phyloP scores from a whole-genome alignment of 1,284 basidiomycete species.

The Melampsora occidentalis region DNA sequence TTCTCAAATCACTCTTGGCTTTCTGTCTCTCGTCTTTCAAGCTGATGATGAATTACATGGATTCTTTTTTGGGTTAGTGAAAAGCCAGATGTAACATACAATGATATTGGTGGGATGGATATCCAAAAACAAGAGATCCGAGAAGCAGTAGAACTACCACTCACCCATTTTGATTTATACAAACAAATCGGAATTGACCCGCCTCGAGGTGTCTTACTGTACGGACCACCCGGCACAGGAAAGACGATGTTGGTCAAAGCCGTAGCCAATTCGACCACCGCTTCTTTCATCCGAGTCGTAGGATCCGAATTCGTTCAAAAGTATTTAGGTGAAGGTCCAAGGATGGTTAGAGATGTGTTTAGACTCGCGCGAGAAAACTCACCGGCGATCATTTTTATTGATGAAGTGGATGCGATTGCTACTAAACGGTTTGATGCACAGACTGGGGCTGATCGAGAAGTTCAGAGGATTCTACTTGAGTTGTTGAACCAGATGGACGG shows the following conservation, averaged over 20 bases:
- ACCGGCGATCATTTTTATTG: slow-evolving; percentile 82
- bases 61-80: too few species aligned
- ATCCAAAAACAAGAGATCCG: slow-evolving; percentile 84
- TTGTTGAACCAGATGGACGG: slow-evolving; percentile 93
- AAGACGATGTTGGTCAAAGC: slow-evolving; percentile 53
- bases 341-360: slow-evolving; percentile 82
- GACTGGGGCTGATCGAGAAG: slow-evolving; percentile 69
- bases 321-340: slow-evolving; percentile 53
- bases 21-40: background rate
- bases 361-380: slow-evolving; percentile 73
- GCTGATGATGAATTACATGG: too few species aligned
- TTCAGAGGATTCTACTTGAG: slow-evolving; percentile 91
- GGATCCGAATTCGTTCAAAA: slow-evolving; percentile 50
- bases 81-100: slow-evolving; percentile 53
- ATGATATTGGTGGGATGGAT: slow-evolving; percentile 80
- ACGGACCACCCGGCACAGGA: slow-evolving; percentile 53
- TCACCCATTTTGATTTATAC: slow-evolving; percentile 87
- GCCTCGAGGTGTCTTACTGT: slow-evolving; percentile 52
- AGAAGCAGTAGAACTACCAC: slow-evolving; percentile 89
- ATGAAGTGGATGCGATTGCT: slow-evolving; percentile 93
- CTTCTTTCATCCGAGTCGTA: slow-evolving; percentile 52
- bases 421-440: slow-evolving; percentile 67
- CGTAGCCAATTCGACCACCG: slow-evolving; percentile 49
- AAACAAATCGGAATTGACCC: slow-evolving; percentile 52
- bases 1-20: background rate